Evolutionary conservation across 163 green algal species (phyloP), one percentile per base, ranked within the genome.

Genomic region (Scenedesmus sp.): DNA sequence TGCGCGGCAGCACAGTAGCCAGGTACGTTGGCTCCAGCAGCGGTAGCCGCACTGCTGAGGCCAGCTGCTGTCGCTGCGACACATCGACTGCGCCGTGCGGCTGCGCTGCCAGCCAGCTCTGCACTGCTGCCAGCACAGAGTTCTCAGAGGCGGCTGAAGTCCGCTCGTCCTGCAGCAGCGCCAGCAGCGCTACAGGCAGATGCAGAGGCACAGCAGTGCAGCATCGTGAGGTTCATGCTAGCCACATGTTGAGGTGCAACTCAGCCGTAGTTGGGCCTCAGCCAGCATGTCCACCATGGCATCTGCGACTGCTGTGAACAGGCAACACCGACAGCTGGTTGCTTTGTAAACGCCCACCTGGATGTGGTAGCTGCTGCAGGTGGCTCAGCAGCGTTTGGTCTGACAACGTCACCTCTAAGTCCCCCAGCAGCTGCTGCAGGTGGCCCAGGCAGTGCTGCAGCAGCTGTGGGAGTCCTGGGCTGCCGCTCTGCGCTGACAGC

Each of bases 131-230:
- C 73, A 90, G 86, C 33, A 83, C 86, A 22, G 86, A 81, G 86
- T 90, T 90, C 24, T 90, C 86, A 13, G 86, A 78, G 20, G 49
- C 86, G 20, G 86, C 86, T 78, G 53, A n/a, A 22, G 86, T 90
- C 33, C 73, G 87, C 44, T 81, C 76, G 51, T 86, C 87, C 10
- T 30, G 33, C 86, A 84, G 35, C n/a, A 86, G 51, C 37, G 68
- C 85, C 85, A 90, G 85, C 68, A 90, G 68, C 1, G 85, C 85
- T 72, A 40, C 83, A 78, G 53, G n/a, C 6, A n/a, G 30, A 40
- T 73, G 18, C 81, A 73, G 6, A 86, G 79, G 9, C 9, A 81
- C 9, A 20, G 33, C 22, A 43, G 79, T 33, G n/a, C 42, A 56
- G 42, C 49, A 35, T 4, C 79, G 43, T n/a, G n/a, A 20, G 40